Evolutionary conservation across 176 grass and related monocot genomes (phyloP).

Genomic region (Alloteropsis semialata): DNA sequence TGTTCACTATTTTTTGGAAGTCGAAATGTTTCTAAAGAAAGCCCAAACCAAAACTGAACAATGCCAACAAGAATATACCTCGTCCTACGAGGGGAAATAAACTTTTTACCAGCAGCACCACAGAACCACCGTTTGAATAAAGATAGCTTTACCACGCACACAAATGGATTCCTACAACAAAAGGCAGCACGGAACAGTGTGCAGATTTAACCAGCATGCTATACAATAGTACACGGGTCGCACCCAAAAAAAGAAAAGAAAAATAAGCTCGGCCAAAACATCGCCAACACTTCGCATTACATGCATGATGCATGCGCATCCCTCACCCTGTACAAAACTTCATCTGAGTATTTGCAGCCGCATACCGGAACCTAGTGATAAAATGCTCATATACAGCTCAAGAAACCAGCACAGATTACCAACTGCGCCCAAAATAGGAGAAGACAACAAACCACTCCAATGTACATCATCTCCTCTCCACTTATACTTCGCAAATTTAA

Average conservation of each 20-base stretch:
- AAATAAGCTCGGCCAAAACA: neutral
- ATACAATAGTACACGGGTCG: neutral
- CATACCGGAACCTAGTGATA: neutral
- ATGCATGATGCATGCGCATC: neutral
- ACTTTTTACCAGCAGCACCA: too few species aligned
- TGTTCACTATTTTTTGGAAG: neutral
- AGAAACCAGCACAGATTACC: neutral
- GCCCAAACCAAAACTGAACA: neutral
- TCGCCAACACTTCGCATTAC: constrained; percentile 4
- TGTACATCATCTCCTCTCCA: constrained; percentile 21
- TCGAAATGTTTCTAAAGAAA: neutral
- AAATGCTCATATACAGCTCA: neutral
- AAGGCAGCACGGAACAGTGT: neutral
- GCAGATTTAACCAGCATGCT: neutral
- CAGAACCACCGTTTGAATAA: neutral
- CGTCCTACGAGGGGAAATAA: neutral
- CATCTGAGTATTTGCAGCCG: constrained; percentile 38
- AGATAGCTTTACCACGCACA: neutral
- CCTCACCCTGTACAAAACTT: constrained; percentile 2
- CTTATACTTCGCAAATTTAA: constrained; percentile 19
- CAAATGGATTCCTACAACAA: neutral
- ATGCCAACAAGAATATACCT: neutral
- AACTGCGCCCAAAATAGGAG: neutral
- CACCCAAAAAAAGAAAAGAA: neutral
- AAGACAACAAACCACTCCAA: constrained; percentile 1